A percentile compares a stretch with the other conserved stretches of the same genome.
Evolutionary conservation across 345 rosid genomes (phyloP).

Genomic region (Eucalyptus cloeziana): DNA sequence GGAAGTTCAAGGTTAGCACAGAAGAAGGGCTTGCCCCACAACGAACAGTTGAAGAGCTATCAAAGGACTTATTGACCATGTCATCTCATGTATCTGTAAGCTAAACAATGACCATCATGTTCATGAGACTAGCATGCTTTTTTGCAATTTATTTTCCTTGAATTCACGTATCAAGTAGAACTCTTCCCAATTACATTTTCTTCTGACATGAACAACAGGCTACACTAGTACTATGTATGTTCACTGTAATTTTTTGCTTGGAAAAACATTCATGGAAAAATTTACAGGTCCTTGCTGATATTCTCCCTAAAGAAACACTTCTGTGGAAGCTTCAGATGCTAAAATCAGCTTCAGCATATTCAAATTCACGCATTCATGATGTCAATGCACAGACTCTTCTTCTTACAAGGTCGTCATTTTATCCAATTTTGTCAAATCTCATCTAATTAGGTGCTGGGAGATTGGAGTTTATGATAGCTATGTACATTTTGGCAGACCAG

Average conservation of each 20-base stretch:
- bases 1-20: slow-evolving; percentile 23
- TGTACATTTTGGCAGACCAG: neutral
- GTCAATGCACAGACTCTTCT: slow-evolving; percentile 57
- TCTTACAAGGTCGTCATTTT: slow-evolving; percentile 27
- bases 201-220: neutral
- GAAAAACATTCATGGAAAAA: slow-evolving; percentile 1
- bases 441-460: neutral
- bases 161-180: neutral
- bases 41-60: slow-evolving; percentile 19
- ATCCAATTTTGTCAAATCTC: neutral
- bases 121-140: neutral
- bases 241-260: neutral
- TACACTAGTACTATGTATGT: neutral
- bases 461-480: neutral
- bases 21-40: slow-evolving; percentile 35
- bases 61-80: slow-evolving; percentile 31
- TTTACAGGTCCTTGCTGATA: slow-evolving; percentile 44
- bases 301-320: slow-evolving; percentile 59
- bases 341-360: slow-evolving; percentile 44
- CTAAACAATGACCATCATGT: neutral
- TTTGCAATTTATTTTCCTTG: neutral
- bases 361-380: slow-evolving; percentile 60
- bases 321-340: slow-evolving; percentile 73
- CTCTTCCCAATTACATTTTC: neutral
- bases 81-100: slow-evolving; percentile 37